Conservation (phyloP, 2,329 filamentous ascomycete species). For the Paecilomyces sp. region DNA sequence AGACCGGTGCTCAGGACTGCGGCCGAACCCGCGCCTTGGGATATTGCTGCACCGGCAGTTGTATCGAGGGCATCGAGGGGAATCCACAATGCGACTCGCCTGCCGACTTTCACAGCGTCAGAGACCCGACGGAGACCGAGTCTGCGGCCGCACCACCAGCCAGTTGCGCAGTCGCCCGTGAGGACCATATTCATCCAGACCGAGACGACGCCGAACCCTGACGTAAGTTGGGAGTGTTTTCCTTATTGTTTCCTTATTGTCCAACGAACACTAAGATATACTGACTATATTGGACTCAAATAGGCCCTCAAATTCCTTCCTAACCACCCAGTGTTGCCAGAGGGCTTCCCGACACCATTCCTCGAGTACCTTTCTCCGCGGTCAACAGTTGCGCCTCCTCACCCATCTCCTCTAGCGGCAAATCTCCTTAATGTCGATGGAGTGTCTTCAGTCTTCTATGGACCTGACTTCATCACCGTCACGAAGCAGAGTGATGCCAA, state of each 20-base stretch:
- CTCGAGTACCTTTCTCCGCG: constrained; percentile 89
- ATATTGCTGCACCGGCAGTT: constrained; percentile 16
- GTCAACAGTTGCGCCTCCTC: constrained; percentile 77
- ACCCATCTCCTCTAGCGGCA: constrained; percentile 85
- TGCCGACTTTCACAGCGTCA: constrained; percentile 43
- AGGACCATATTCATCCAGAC: constrained; percentile 97
- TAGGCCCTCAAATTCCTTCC: constrained; percentile 86
- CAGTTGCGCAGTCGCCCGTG: constrained; percentile 25
- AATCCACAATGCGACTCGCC: constrained; percentile 36
- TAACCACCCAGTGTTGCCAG: constrained; percentile 77
- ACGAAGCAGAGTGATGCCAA: constrained; percentile 82
- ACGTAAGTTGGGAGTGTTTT: constrained; percentile 45
- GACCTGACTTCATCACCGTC: constrained; percentile 91
- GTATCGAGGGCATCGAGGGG: constrained; percentile 26
- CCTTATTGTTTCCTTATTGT: background rate
- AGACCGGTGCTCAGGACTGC: constrained; percentile 13
- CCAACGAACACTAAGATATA: background rate
- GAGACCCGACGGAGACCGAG: constrained; percentile 40
- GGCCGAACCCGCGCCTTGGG: constrained; percentile 19
- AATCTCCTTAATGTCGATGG: constrained; percentile 90
- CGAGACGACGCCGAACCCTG: constrained; percentile 86
- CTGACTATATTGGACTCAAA: background rate
- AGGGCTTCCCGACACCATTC: constrained; percentile 64
- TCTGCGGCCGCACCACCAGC: constrained; percentile 36
- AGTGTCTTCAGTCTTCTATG: constrained; percentile 91